Evolutionary conservation across 2,329 filamentous ascomycete species (phyloP).

Genomic region (Sporothrix globosa): DNA sequence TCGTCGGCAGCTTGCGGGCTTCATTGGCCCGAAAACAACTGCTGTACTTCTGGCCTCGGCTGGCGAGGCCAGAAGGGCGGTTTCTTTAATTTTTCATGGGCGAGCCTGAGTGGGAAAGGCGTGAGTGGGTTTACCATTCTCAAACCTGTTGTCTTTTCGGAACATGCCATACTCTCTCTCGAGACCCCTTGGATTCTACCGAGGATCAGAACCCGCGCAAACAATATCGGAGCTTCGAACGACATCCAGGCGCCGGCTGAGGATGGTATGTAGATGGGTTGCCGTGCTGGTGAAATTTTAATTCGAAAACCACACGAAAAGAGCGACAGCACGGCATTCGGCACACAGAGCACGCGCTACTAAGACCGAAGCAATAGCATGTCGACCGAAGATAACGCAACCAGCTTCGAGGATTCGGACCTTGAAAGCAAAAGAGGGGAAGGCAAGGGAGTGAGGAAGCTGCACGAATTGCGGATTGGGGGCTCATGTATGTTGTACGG

Average conservation of each 20-base stretch:
- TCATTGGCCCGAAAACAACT: slow-evolving; percentile 25
- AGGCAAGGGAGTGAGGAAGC: slow-evolving; percentile 7
- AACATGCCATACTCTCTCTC: neutral
- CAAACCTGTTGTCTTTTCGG: slow-evolving; percentile 3
- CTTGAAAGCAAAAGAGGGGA: neutral
- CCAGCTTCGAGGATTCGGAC: neutral
- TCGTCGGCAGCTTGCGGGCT: slow-evolving; percentile 28
- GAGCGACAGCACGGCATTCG: slow-evolving; percentile 6
- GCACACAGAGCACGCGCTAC: slow-evolving; percentile 10
- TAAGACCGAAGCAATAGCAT: slow-evolving; percentile 5
- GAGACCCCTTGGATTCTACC: no score
- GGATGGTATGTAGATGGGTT: neutral
- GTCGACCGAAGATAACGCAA: neutral
- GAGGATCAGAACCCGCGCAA: no score
- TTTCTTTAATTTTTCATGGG: neutral
- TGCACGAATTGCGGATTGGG: neutral
- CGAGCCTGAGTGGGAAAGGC: neutral
- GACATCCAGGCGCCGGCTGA: neutral
- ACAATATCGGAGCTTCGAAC: no score
- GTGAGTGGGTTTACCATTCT: neutral
- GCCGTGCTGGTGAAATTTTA: neutral
- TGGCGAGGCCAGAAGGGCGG: neutral
- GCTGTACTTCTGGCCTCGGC: neutral
- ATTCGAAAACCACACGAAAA: neutral
- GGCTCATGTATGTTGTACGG: neutral